A percentile compares a stretch with the other conserved stretches of the same genome.
Conservation (phyloP, 78 protist genomes). For the Dictyostelium firmibasis region DNA sequence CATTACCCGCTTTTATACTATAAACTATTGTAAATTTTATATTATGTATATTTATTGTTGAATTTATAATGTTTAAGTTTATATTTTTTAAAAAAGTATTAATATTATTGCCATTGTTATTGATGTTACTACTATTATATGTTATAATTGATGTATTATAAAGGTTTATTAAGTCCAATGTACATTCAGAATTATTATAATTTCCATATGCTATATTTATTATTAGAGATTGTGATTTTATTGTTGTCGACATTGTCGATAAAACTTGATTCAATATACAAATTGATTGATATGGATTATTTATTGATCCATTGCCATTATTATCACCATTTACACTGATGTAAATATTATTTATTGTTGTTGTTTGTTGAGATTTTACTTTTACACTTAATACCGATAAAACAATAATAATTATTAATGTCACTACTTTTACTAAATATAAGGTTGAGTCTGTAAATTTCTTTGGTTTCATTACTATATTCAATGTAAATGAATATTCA, state of each 20-base stretch:
- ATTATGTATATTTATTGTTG: neutral
- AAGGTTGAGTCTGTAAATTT: neutral
- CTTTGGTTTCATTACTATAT: neutral
- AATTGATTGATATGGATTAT: neutral
- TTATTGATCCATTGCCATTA: neutral
- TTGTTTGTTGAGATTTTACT: neutral
- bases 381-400: neutral
- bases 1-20: too few species aligned
- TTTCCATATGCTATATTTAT: neutral
- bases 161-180: neutral
- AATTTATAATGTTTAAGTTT: neutral
- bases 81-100: neutral
- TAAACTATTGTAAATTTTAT: too few species aligned
- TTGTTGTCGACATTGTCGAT: neutral
- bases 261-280: neutral
- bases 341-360: neutral
- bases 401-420: too few species aligned
- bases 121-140: neutral
- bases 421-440: too few species aligned
- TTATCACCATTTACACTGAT: neutral
- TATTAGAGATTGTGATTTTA: neutral
- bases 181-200: neutral
- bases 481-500: too few species aligned
- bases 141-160: neutral
- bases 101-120: neutral